phyloP scores from a whole-genome alignment of 768 basidiomycete species.

The Hericium rajendrae region DNA sequence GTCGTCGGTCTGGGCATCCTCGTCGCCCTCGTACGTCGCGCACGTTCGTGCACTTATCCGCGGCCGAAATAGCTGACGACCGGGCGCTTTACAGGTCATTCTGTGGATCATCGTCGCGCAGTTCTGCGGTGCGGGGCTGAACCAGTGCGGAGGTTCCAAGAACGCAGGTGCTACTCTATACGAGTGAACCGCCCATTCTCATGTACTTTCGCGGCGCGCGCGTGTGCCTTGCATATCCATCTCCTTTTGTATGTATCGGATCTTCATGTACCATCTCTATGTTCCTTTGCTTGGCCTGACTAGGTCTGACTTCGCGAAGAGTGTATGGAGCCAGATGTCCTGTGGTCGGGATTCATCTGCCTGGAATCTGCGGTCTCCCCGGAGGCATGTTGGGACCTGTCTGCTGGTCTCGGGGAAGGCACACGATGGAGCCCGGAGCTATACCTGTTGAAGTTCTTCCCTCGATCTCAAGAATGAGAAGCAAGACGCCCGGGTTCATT shows the following conservation, averaged over 20 bases:
- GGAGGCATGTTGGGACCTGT: too few relatives aligned
- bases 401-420: too few relatives aligned
- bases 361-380: too few relatives aligned
- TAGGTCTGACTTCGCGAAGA: conserved; percentile 2
- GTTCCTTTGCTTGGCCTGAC: conserved; percentile 1
- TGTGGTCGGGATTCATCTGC: too few relatives aligned
- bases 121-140: conserved; percentile 76
- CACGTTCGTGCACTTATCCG: background rate
- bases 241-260: background rate
- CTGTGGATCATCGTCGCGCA: conserved; percentile 80
- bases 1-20: conserved; percentile 56
- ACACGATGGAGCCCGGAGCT: too few relatives aligned
- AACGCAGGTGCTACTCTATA: background rate
- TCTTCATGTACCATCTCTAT: background rate
- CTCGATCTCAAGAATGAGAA: too few relatives aligned
- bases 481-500: too few relatives aligned
- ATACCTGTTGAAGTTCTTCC: too few relatives aligned
- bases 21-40: conserved; percentile 53
- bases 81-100: conserved; percentile 39
- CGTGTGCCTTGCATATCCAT: too few relatives aligned
- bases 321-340: conserved; percentile 3
- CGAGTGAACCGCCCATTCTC: background rate
- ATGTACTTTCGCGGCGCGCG: background rate
- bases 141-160: background rate
- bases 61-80: background rate